phyloP scores from a whole-genome alignment of 495 filamentous ascomycete species.

The Aspergillus incahuasiensis region DNA sequence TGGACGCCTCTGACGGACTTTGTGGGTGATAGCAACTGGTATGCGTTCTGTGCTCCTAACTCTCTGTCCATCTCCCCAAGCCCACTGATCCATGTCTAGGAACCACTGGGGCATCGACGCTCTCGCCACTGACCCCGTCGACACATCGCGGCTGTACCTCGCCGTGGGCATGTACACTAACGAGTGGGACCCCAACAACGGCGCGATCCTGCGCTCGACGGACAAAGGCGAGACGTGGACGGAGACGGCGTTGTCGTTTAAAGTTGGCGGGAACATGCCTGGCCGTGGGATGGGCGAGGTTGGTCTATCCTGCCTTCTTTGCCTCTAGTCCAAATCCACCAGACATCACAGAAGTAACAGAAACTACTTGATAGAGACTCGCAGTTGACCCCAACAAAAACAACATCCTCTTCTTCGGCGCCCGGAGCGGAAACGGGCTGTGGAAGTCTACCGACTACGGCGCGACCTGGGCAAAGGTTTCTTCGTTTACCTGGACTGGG shows the following conservation, averaged over 20 bases:
- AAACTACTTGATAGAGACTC: slow-evolving; percentile 12
- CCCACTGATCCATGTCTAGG: too few species aligned
- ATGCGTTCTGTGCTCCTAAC: too few species aligned
- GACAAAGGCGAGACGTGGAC: slow-evolving; percentile 14
- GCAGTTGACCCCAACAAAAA: slow-evolving; percentile 13
- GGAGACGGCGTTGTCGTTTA: slow-evolving; percentile 13
- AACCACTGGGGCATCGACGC: slow-evolving; percentile 16
- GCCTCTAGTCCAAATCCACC: too few species aligned
- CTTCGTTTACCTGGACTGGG: slow-evolving; percentile 13
- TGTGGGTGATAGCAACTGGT: slow-evolving; percentile 10
- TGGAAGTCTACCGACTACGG: slow-evolving; percentile 16
- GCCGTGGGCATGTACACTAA: slow-evolving; percentile 17
- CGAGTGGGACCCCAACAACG: slow-evolving; percentile 14
- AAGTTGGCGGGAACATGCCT: slow-evolving; percentile 17
- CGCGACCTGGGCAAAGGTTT: slow-evolving; percentile 11
- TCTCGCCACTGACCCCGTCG: slow-evolving; percentile 12
- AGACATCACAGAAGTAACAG: too few species aligned
- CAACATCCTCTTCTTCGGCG: slow-evolving; percentile 13
- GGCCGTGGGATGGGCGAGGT: slow-evolving; percentile 17
- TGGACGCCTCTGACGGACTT: slow-evolving; percentile 14
- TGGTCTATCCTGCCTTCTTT: background rate
- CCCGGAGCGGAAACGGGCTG: slow-evolving; percentile 9
- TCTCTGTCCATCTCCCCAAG: too few species aligned
- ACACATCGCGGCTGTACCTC: slow-evolving; percentile 10
- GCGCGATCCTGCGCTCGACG: slow-evolving; percentile 13